Conservation (phyloP, 2,329 filamentous ascomycete species). For the Chaetomiaceae sp. region DNA sequence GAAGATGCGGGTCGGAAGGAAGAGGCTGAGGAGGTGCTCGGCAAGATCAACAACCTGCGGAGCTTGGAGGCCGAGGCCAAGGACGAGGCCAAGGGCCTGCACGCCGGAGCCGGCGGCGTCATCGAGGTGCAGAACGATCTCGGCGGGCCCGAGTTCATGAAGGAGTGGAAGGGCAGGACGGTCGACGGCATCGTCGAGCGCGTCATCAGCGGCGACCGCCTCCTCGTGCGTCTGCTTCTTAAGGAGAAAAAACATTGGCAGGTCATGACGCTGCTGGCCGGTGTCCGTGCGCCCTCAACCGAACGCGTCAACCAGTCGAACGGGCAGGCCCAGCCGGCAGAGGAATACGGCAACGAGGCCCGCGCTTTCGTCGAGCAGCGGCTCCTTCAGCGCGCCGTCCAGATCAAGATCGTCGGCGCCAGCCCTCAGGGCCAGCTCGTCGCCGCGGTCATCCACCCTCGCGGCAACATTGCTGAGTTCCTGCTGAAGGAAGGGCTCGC, state of each 20-base stretch:
- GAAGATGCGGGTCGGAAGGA: conserved; percentile 93
- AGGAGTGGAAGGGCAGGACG: conserved; percentile 76
- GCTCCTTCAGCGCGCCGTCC: conserved; percentile 78
- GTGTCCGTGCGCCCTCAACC: conserved; percentile 82
- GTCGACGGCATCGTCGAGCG: conserved; percentile 85
- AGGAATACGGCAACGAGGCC: conserved; percentile 86
- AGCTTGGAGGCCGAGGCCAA: conserved; percentile 72
- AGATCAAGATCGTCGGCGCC: conserved; percentile 75
- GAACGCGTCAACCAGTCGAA: conserved; percentile 74
- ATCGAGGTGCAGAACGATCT: conserved; percentile 80
- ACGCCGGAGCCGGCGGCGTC: conserved; percentile 58
- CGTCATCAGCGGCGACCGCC: conserved; percentile 82
- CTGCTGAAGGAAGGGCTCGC: conserved; percentile 84
- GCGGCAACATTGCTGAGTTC: conserved; percentile 88
- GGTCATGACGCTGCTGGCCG: conserved; percentile 82
- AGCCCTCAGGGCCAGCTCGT: conserved; percentile 91
- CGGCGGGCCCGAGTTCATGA: conserved; percentile 69
- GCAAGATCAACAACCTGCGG: conserved; percentile 71
- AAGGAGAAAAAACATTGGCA: conserved; percentile 80
- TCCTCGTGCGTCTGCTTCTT: conserved; percentile 75
- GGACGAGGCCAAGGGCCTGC: conserved; percentile 73
- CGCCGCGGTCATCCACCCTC: conserved; percentile 77
- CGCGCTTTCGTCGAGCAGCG: conserved; percentile 80
- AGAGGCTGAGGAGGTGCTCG: conserved; percentile 67
- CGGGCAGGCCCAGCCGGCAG: conserved; percentile 73